phyloP scores from a whole-genome alignment of 2,329 filamentous ascomycete genomes.

The Neospermospora avenae region DNA sequence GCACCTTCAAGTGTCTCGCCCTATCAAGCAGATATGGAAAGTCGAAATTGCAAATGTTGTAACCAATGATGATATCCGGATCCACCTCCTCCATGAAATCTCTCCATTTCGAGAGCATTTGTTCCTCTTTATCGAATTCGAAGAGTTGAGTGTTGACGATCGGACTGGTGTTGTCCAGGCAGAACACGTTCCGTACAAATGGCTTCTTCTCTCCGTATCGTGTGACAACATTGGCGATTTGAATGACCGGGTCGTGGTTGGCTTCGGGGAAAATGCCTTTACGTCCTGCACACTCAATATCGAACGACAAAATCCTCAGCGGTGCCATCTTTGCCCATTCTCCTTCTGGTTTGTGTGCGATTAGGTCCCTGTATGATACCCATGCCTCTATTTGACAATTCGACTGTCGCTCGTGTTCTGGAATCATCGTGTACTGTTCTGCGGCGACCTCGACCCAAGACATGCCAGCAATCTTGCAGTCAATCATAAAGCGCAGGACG shows the following conservation, averaged over 20 bases:
- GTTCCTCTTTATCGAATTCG: conserved; percentile 74
- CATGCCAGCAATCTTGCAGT: conserved; percentile 93
- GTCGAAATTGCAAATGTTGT: conserved; percentile 99
- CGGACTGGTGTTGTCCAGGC: conserved; percentile 82
- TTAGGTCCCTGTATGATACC: conserved; percentile 76
- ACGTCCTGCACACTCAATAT: conserved; percentile 97
- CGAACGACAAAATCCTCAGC: conserved; percentile 87
- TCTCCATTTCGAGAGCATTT: conserved; percentile 91
- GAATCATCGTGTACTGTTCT: conserved; percentile 68
- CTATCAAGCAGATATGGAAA: conserved; percentile 93
- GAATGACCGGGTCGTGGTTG: conserved; percentile 88
- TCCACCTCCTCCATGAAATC: conserved; percentile 87
- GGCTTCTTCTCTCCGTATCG: conserved; percentile 93
- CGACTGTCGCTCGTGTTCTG: conserved; percentile 67
- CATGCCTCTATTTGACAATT: conserved; percentile 96
- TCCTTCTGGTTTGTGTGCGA: conserved; percentile 83
- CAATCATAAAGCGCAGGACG: conserved; percentile 94
- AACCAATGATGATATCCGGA: conserved; percentile 96
- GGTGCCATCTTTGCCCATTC: conserved; percentile 99
- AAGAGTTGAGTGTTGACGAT: conserved; percentile 95
- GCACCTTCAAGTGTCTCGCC: conserved; percentile 77
- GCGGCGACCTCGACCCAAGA: conserved; percentile 90
- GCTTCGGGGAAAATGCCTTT: conserved; percentile 97
- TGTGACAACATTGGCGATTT: conserved; percentile 96
- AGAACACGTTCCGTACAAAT: conserved; percentile 95